Base-by-base conservation (phyloP, 768 basidiomycete species). In the Leccinum fibrillosum region DNA sequence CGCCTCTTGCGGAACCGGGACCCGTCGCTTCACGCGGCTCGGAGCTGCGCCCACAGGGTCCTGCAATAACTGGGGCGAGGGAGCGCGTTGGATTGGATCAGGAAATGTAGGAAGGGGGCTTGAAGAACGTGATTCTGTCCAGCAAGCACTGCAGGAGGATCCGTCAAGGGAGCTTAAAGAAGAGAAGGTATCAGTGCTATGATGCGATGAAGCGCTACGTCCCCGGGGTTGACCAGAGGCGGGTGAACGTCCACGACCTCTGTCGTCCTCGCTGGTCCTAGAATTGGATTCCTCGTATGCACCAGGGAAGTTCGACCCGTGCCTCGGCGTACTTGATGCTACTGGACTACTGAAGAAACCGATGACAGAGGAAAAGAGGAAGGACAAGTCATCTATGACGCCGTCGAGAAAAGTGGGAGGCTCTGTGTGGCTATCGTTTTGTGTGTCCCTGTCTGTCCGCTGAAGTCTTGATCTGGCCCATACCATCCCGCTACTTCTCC, bases 151-250 rank as follows among this genome's bases (percentile, higher is more conserved):
- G n/a, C 72, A 71, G 23, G 65, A 70, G 8, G 72, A 75, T 1
- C 64, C 72, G 2, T 76, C 74, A 2, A 84, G 64, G 5, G 83
- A 81, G 54, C 83, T 84, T 25, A 83, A 52, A 0, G 80, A 81
- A 10, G 82, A 78, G 57, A 79, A 78, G 0, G 76, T 75, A 32
- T 58, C 60, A 0, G 54, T 54, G 56, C 75, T 80, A 23, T 62
- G 54, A 45, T 72, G 19, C 60, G 76, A 44, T 62, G 62, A 56
- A 12, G 42, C 15, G 13, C 62, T 59, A 3, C 50, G 63, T 35
- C 50, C 50, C 39, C 47, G 60, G 44, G 34, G 49, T 21, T 26
- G 49, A 52, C 45, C 51, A 37, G 47, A 8, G 25, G 15, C 21
- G 35, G 32, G 56, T 5, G 42, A 17, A 7, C 21, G 54, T n/a